phyloP scores from a whole-genome alignment of 2,329 filamentous ascomycete species.

The Aspergillus sp. region DNA sequence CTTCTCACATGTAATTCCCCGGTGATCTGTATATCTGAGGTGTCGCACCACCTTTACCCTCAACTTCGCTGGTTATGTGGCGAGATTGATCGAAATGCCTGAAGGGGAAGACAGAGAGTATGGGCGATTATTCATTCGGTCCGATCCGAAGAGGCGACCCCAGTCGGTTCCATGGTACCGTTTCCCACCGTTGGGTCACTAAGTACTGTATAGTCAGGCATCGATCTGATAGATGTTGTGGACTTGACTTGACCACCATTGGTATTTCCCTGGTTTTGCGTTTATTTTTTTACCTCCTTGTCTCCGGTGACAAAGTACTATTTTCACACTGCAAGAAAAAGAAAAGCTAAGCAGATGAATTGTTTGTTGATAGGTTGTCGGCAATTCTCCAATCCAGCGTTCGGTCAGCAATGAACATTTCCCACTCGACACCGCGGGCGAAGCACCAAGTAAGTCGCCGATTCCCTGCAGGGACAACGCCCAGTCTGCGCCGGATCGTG shows the following conservation, averaged over 20 bases:
- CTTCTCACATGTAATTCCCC: not conserved
- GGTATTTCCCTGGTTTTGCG: not conserved
- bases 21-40: not conserved
- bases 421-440: not conserved
- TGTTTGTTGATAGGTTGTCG: not conserved
- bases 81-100: not conserved
- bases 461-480: constrained; percentile 4
- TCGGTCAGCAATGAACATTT: not conserved
- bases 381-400: not conserved
- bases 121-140: constrained; percentile 13
- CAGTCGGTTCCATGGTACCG: constrained; percentile 19
- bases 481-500: constrained; percentile 1
- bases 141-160: constrained; percentile 20
- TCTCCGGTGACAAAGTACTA: not conserved
- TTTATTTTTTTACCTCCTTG: not conserved
- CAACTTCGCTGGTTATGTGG: not conserved
- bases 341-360: not conserved
- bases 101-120: not conserved
- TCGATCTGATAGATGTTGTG: constrained; percentile 4
- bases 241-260: not conserved
- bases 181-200: constrained; percentile 2
- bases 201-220: constrained; percentile 12
- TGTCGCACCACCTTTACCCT: not conserved
- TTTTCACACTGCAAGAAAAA: not conserved
- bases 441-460: constrained; percentile 2